Evolutionary conservation across 441 rosid species (phyloP), one percentile per base, ranked within the genome.

Genomic region (Viola pubescens): DNA sequence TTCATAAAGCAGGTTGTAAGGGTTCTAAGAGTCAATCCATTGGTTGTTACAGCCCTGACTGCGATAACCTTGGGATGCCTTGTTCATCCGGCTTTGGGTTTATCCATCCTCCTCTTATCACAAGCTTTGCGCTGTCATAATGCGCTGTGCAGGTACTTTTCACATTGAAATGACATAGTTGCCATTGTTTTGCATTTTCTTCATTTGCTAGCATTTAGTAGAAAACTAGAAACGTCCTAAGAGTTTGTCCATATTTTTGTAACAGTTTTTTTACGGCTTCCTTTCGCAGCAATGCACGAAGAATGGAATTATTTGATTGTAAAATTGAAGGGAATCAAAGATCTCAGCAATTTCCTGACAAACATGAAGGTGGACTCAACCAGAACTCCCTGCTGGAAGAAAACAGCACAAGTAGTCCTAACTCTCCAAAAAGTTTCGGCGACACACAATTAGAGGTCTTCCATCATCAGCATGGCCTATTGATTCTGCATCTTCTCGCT

Each of bases 71-170:
- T 90, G 73, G 91, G 78, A 46, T 78, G 82, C 73, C 74, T 88
- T 63, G 82, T 94, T 67, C 99, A 90, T 76, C 97, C 97, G 5
- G 94, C 96, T 8, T 77, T 94, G 78, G 96, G 97, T 73, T 80
- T 94, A 62, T 77, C 81, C 59, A 65, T 82, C 60, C 85, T 88
- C 69, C 73, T 87, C 9, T 72, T 74, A 40, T 79, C 77, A 64
- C 91, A 90, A 75, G 88, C 81, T 57, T 66, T 82, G 37, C 74
- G 83, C 73, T 90, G 94, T 79, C 94, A 94, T 76, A 73, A 60
- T 69, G 83, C 96, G 40, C 67, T 94, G 64, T 88, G 85, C 91
- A 83, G 90, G 99, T 94, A 70, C 41, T 62, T 66, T 64, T 48
- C 43, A 55, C 38, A 54, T 41, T 53, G 47, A 38, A 45, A 52